Base-by-base conservation (phyloP, 2,329 filamentous ascomycete genomes). In the Chlorencoelia australis region DNA sequence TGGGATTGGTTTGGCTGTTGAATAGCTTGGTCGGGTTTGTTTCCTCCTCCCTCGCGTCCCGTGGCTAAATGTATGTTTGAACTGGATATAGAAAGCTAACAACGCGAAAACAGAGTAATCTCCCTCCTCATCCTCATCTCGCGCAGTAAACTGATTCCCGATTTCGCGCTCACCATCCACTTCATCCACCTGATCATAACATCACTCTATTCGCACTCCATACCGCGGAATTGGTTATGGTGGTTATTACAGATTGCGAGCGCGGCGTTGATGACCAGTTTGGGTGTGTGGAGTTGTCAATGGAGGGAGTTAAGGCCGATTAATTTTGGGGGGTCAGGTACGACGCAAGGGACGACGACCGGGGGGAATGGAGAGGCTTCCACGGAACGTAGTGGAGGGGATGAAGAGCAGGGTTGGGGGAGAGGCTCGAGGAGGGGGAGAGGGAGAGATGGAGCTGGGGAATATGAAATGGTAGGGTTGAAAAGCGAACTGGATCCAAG, bases 141-240 rank as follows among this genome's bases (percentile, higher is more conserved):
- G 14, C 85, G 91, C 44, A 91, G 82, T 31, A 96, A 96, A 60
- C 81, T 96, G 42, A 83, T 96, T 33, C 86, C 86, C 48, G 91
- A 98, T 62, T 98, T 96, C 59, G 84, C 86, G 20, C 66, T 95
- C 16, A 94, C 89, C 2, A 73, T 95, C 13, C 86, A 94, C 63
- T 73, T 83, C 57, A 66, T 94, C 27, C 84, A 94, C 58, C 72
- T 94, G 35, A 46, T 91, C 51, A 60, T 85, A 51, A 83, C 84
- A 18, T 79, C 78, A 14, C 58, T 94, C 21, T 94, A 94, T 61
- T 80, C 83, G 3, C 76, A 77, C 52, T 71, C 74, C 7, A 57
- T 96, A 18, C 91, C 91, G 2, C 68, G 71, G 7, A 79, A 89
- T 58, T 63, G 76, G 45, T 80, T 93, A 52, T 98, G 91, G 91